Conservation (phyloP, 2,329 filamentous ascomycete species). For the Aspergillus flavus region DNA sequence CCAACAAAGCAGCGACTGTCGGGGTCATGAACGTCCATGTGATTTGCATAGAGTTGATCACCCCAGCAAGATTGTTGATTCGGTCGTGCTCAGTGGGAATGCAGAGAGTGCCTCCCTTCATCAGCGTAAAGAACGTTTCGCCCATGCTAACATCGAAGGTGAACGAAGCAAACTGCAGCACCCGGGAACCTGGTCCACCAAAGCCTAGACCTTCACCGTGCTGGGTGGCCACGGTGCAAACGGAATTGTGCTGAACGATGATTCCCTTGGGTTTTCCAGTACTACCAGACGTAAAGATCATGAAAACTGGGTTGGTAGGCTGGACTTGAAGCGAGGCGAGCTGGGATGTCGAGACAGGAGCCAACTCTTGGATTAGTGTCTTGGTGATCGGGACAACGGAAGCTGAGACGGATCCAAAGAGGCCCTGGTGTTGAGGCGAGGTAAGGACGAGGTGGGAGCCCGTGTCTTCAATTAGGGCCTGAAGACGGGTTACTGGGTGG, state of each 20-base stretch:
- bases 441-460: neutral
- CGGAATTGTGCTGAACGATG: conserved; percentile 58
- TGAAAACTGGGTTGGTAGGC: conserved; percentile 40
- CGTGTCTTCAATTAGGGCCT: neutral
- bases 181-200: conserved; percentile 36
- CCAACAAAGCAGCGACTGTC: conserved; percentile 50
- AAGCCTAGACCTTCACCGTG: conserved; percentile 43
- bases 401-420: neutral
- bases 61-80: conserved; percentile 47
- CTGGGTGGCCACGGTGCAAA: conserved; percentile 50
- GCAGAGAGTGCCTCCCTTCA: conserved; percentile 58
- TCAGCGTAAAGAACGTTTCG: conserved; percentile 54
- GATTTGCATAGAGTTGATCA: conserved; percentile 51
- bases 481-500: conserved; percentile 8
- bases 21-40: conserved; percentile 60
- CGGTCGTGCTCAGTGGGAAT: conserved; percentile 50
- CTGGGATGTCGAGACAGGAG: neutral
- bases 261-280: conserved; percentile 57
- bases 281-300: conserved; percentile 57
- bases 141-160: conserved; percentile 53
- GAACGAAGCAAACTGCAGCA: conserved; percentile 57
- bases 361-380: neutral
- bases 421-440: neutral
- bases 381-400: conserved; percentile 2
- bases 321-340: neutral